Conservation (phyloP, 2,329 filamentous ascomycete genomes). For the Fusarium fracticaudum region DNA sequence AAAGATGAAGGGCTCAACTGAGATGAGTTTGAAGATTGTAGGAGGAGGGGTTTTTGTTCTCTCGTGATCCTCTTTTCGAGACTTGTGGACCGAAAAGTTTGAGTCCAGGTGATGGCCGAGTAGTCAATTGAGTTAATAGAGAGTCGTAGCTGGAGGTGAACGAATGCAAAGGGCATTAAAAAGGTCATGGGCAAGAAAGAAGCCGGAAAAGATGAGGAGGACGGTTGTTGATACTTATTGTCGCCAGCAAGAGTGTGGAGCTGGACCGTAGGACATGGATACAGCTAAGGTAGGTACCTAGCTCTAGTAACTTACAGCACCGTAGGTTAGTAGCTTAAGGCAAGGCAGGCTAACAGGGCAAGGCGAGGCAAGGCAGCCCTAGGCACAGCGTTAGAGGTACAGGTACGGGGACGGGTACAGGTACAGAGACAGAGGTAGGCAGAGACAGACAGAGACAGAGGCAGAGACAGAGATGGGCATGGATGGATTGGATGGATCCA, state of each 20-base stretch:
- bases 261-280: conserved; percentile 37
- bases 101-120: not conserved
- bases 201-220: conserved; percentile 40
- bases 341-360: conserved; percentile 9
- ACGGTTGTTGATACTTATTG: conserved; percentile 46
- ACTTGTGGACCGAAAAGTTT: not conserved
- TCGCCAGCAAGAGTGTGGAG: conserved; percentile 43
- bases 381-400: conserved; percentile 26
- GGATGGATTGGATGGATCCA: not conserved
- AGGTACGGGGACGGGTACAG: not conserved
- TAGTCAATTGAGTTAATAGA: not conserved
- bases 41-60: conserved; percentile 35
- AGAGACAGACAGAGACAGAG: not conserved
- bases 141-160: conserved; percentile 1
- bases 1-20: conserved; percentile 25
- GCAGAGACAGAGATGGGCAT: conserved; percentile 16
- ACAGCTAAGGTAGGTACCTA: conserved; percentile 11
- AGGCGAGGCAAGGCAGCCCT: not conserved
- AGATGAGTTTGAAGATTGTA: conserved; percentile 24
- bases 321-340: not conserved
- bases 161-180: conserved; percentile 19
- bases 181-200: conserved; percentile 33
- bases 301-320: conserved; percentile 11
- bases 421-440: not conserved
- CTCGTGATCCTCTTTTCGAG: not conserved